A percentile compares a stretch with the other conserved stretches of the same genome.
phyloP scores from a whole-genome alignment of 2,329 filamentous ascomycete species.

The Sclerotinia trifoliorum region DNA sequence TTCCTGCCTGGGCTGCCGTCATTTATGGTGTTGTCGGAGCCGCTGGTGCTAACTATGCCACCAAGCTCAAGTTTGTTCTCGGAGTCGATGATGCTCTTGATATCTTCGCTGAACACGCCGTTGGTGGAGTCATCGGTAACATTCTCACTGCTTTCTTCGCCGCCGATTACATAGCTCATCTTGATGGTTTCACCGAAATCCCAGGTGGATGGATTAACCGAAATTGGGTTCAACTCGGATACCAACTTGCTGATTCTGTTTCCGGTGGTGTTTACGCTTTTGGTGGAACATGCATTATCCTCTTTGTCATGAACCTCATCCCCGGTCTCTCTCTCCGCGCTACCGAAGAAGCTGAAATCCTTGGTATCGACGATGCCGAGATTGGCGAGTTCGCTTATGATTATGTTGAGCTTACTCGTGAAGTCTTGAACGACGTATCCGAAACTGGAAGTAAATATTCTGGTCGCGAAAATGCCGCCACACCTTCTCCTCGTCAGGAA shows the following conservation, averaged over 20 bases:
- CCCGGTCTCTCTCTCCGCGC: constrained; percentile 74
- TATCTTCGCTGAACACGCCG: constrained; percentile 80
- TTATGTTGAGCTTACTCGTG: constrained; percentile 76
- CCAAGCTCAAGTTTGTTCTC: constrained; percentile 84
- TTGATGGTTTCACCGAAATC: constrained; percentile 69
- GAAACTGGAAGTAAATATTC: constrained; percentile 20
- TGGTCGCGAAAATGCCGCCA: not conserved
- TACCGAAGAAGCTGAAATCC: constrained; percentile 73
- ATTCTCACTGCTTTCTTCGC: constrained; percentile 80
- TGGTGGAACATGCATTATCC: constrained; percentile 71
- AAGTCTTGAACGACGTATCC: constrained; percentile 47
- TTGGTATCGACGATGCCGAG: constrained; percentile 85
- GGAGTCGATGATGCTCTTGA: constrained; percentile 82
- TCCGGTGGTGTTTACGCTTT: constrained; percentile 78
- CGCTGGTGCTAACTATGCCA: constrained; percentile 80
- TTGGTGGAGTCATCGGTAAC: constrained; percentile 78
- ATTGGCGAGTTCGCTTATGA: constrained; percentile 96
- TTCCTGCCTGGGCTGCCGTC: constrained; percentile 81
- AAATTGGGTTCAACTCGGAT: constrained; percentile 79
- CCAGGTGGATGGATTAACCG: constrained; percentile 78
- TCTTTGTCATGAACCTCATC: constrained; percentile 76
- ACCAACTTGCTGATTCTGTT: constrained; percentile 80
- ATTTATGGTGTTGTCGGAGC: constrained; percentile 76
- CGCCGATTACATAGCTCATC: constrained; percentile 76
- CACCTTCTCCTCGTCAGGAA: constrained; percentile 5